phyloP scores from a whole-genome alignment of 106 monocot species.

The Dendrobium catenatum region DNA sequence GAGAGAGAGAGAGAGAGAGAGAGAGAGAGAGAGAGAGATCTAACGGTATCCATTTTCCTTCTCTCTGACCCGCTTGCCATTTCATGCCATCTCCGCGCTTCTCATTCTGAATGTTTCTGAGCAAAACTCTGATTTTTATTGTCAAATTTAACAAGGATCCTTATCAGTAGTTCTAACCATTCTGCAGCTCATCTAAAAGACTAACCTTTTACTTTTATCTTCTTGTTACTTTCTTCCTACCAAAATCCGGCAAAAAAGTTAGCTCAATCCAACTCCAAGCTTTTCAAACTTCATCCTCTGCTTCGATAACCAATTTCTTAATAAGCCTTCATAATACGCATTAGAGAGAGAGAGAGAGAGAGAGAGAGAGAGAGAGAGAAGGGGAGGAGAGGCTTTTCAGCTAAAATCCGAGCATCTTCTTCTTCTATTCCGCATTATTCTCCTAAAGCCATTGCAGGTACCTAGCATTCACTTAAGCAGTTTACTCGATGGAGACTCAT shows the following conservation, averaged over 20 bases:
- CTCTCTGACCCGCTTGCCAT: no score
- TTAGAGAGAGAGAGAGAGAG: not conserved
- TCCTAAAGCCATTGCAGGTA: not conserved
- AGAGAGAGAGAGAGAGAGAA: not conserved
- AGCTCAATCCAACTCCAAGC: not conserved
- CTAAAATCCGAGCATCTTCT: not conserved
- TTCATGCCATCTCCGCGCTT: not conserved
- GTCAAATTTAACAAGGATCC: not conserved
- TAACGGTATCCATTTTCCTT: not conserved
- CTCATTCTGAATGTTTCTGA: not conserved
- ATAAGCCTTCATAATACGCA: not conserved
- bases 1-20: not conserved
- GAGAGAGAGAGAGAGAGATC: not conserved
- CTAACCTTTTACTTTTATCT: not conserved
- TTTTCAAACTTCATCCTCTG: not conserved
- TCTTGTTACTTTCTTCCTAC: not conserved
- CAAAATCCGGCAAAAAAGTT: not conserved
- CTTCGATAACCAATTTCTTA: not conserved
- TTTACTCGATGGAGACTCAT: no score
- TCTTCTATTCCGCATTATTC: not conserved
- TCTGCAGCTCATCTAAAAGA: not conserved
- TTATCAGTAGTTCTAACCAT: not conserved
- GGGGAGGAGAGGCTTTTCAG: not conserved
- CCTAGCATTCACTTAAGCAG: no score
- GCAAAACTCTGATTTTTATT: not conserved